phyloP scores from a whole-genome alignment of 2,329 filamentous ascomycete species.

The Colletotrichum lindemuthianum region DNA sequence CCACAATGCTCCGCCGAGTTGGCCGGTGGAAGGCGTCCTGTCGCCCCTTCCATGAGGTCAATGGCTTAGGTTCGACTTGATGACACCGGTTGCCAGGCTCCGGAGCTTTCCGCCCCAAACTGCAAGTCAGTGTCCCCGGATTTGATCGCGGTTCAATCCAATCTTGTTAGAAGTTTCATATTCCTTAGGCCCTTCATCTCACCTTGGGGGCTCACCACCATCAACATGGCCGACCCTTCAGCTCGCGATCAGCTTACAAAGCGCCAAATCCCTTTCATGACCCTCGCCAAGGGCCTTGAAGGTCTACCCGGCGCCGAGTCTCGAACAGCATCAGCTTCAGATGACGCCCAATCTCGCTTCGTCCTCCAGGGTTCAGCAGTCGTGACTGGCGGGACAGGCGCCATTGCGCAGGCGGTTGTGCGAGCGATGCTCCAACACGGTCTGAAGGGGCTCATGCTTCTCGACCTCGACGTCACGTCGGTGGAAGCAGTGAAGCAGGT shows the following conservation, averaged over 20 bases:
- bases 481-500: conserved; percentile 48
- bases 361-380: conserved; percentile 44
- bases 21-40: conserved; percentile 23
- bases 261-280: conserved; percentile 42
- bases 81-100: not conserved
- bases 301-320: conserved; percentile 26
- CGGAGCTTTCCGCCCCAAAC: not conserved
- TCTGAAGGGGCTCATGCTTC: conserved; percentile 65
- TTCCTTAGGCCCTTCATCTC: not conserved
- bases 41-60: conserved; percentile 14
- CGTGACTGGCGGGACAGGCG: conserved; percentile 75
- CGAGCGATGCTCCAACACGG: conserved; percentile 79
- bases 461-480: conserved; percentile 64
- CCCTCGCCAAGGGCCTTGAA: conserved; percentile 34
- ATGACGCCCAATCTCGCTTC: conserved; percentile 41
- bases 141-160: not conserved
- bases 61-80: not conserved
- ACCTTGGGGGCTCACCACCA: not conserved
- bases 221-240: conserved; percentile 21
- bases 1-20: conserved; percentile 23
- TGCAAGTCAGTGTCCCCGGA: not conserved
- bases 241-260: conserved; percentile 37
- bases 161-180: not conserved
- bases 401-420: conserved; percentile 69
- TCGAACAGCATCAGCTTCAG: conserved; percentile 21